Evolutionary conservation across 1,139 yeast species (phyloP).

Genomic region (Magnusiomyces magnusii): DNA sequence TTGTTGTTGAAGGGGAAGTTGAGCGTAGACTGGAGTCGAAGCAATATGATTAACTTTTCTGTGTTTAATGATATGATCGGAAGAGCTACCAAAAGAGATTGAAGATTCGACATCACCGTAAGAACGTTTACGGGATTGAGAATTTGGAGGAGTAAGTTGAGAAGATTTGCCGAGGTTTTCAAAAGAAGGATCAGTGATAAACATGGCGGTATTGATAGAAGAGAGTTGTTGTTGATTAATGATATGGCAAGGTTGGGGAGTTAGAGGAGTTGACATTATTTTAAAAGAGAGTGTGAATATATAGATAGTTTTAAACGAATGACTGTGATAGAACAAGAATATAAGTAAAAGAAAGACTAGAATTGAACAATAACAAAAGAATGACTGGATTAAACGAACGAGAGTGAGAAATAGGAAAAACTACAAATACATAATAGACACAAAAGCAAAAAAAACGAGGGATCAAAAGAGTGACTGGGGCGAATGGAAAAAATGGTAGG

Average conservation of each 20-base stretch:
- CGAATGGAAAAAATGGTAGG: neutral
- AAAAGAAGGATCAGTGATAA: neutral
- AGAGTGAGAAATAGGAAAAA: neutral
- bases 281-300: neutral
- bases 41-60: neutral
- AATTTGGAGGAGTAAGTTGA: slow-evolving; percentile 28
- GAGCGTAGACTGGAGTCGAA: slow-evolving; percentile 7
- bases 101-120: slow-evolving; percentile 8
- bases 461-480: neutral
- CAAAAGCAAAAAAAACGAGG: neutral
- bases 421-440: neutral
- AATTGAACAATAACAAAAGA: neutral
- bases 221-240: slow-evolving; percentile 5
- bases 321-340: neutral
- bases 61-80: neutral
- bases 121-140: slow-evolving; percentile 20
- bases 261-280: neutral
- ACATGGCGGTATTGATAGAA: slow-evolving; percentile 8
- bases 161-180: neutral
- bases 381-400: neutral
- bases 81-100: neutral
- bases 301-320: neutral
- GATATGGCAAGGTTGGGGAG: neutral
- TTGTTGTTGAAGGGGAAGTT: slow-evolving; percentile 13
- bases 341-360: neutral